A percentile compares a stretch with the other conserved stretches of the same genome.
Conservation (phyloP, 2,329 filamentous ascomycete species). For the Fonsecaea multimorphosa region DNA sequence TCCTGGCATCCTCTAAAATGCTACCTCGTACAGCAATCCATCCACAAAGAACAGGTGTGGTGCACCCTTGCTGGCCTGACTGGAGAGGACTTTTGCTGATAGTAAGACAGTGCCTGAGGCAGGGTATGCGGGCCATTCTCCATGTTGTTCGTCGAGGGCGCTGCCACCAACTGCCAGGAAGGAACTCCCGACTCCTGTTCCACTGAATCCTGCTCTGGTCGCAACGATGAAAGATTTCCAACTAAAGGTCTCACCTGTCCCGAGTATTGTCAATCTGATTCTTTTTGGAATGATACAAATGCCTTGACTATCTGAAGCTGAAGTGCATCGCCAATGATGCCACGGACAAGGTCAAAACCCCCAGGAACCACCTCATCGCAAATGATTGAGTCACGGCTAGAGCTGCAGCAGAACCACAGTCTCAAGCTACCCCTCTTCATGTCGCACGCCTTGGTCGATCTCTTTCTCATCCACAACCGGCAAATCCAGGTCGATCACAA, state of each 20-base stretch:
- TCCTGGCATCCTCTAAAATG: not conserved
- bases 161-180: not conserved
- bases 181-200: not conserved
- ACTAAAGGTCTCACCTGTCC: not conserved
- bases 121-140: constrained; percentile 7
- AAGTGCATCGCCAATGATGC: not conserved
- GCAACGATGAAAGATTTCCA: not conserved
- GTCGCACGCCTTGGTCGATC: not conserved
- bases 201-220: not conserved
- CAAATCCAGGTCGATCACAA: constrained; percentile 81
- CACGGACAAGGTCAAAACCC: not conserved
- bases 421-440: not conserved
- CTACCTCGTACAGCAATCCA: not conserved
- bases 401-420: not conserved
- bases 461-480: constrained; percentile 51
- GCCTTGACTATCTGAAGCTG: not conserved
- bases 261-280: not conserved
- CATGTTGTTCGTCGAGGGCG: not conserved
- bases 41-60: not conserved
- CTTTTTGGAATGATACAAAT: not conserved
- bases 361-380: not conserved
- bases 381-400: not conserved
- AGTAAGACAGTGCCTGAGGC: constrained; percentile 10
- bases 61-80: not conserved
- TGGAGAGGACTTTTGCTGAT: not conserved